phyloP scores from a whole-genome alignment of 192 early-diverging fungal genomes.

The Chytriomyces sp. region DNA sequence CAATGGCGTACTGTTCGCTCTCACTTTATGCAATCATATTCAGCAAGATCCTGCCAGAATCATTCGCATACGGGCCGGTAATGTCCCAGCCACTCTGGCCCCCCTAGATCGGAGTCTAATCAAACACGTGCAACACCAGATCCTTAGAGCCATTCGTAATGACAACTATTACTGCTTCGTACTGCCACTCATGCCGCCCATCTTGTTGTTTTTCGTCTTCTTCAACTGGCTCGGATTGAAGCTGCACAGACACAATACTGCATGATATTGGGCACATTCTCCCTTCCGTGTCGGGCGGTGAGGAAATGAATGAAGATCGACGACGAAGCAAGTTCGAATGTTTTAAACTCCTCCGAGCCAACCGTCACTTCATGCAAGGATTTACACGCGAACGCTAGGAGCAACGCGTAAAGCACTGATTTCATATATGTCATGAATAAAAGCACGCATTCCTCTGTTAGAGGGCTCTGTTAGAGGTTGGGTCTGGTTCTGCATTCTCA shows the following conservation, averaged over 20 bases:
- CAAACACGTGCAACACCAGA: neutral
- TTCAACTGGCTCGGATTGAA: slow-evolving; percentile 98
- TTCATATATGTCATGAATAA: too few relatives aligned
- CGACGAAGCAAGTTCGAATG: too few relatives aligned
- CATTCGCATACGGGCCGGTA: neutral
- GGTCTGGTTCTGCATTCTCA: too few relatives aligned
- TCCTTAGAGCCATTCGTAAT: slow-evolving; percentile 1
- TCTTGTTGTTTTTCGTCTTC: slow-evolving; percentile 73
- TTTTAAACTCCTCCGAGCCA: too few relatives aligned
- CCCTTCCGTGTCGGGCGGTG: too few relatives aligned
- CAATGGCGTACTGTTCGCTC: neutral
- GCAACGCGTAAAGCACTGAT: too few relatives aligned
- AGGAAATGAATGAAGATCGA: too few relatives aligned
- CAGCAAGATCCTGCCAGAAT: slow-evolving; percentile 17
- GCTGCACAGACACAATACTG: slow-evolving; percentile 82
- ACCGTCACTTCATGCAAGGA: too few relatives aligned
- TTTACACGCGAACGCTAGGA: too few relatives aligned
- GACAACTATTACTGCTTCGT: slow-evolving; percentile 74
- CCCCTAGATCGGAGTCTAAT: neutral
- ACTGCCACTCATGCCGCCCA: slow-evolving; percentile 76
- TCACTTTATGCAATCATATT: slow-evolving; percentile 18
- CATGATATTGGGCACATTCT: slow-evolving; percentile 5
- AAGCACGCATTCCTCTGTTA: too few relatives aligned
- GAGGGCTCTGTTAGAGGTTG: too few relatives aligned
- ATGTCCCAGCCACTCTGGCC: neutral